phyloP scores from a whole-genome alignment of 2,329 filamentous ascomycete species.

The Botrytis byssoidea region DNA sequence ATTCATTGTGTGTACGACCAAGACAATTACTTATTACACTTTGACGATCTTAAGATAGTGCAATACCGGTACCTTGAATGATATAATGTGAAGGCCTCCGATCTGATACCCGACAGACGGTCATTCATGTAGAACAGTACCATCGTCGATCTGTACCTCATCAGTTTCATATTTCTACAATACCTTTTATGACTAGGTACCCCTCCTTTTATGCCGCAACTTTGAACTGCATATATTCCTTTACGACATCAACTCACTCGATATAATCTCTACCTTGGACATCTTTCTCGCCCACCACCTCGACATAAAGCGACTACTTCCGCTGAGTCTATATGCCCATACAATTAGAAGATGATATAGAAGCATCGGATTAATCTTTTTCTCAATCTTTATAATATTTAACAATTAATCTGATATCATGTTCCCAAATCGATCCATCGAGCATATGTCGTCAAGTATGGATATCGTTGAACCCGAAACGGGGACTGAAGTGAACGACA shows the following conservation, averaged over 20 bases:
- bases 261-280: neutral
- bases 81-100: neutral
- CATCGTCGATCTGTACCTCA: neutral
- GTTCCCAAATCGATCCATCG: conserved; percentile 1
- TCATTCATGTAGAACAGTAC: neutral
- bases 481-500: conserved; percentile 1
- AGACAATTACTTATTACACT: neutral
- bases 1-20: neutral
- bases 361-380: neutral
- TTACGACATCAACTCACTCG: neutral
- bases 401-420: conserved; percentile 5
- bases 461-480: conserved; percentile 13
- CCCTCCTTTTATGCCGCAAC: conserved; percentile 3
- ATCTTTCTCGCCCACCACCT: neutral
- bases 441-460: conserved; percentile 20
- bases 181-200: neutral
- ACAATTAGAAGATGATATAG: neutral
- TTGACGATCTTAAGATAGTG: neutral
- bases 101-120: neutral
- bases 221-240: neutral
- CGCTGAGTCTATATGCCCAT: neutral
- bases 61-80: neutral
- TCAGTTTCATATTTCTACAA: neutral
- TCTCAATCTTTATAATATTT: neutral
- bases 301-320: neutral